A percentile compares a stretch with the other conserved stretches of the same genome.
phyloP scores from a whole-genome alignment of 1,139 yeast species.

The Yamadazyma triangularis region DNA sequence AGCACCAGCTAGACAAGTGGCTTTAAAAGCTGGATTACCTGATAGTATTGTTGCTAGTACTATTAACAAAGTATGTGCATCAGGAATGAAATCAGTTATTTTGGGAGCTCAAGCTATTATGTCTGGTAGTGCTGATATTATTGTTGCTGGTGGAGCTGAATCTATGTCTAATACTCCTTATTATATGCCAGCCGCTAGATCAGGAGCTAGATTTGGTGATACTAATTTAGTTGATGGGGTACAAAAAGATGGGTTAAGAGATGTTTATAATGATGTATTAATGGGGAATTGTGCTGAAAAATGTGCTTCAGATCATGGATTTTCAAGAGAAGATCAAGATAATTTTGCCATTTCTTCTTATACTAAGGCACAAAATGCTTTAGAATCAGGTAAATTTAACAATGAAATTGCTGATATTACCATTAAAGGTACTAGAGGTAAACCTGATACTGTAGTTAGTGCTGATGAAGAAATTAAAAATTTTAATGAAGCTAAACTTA shows the following conservation, averaged over 20 bases:
- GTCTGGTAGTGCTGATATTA: conserved; percentile 87
- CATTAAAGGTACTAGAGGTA: conserved; percentile 87
- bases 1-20: conserved; percentile 98
- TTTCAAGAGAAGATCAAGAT: conserved; percentile 71
- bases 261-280: conserved; percentile 78
- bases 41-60: conserved; percentile 80
- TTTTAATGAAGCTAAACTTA: conserved; percentile 71
- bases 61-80: conserved; percentile 95
- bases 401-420: conserved; percentile 82
- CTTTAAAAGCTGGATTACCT: conserved; percentile 81
- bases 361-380: conserved; percentile 77
- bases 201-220: conserved; percentile 89
- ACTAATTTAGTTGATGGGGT: conserved; percentile 76
- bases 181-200: conserved; percentile 80
- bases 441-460: conserved; percentile 71
- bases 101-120: conserved; percentile 86
- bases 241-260: conserved; percentile 86
- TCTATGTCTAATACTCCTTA: conserved; percentile 96
- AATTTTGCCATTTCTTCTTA: conserved; percentile 65
- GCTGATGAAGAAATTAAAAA: conserved; percentile 73
- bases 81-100: conserved; percentile 90
- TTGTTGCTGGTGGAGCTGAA: conserved; percentile 97
- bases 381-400: conserved; percentile 72
- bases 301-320: conserved; percentile 71
- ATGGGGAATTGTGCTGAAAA: conserved; percentile 98